Base-by-base conservation (phyloP, 2,329 filamentous ascomycete genomes). In the Fusarium neocosmosporiellum region DNA sequence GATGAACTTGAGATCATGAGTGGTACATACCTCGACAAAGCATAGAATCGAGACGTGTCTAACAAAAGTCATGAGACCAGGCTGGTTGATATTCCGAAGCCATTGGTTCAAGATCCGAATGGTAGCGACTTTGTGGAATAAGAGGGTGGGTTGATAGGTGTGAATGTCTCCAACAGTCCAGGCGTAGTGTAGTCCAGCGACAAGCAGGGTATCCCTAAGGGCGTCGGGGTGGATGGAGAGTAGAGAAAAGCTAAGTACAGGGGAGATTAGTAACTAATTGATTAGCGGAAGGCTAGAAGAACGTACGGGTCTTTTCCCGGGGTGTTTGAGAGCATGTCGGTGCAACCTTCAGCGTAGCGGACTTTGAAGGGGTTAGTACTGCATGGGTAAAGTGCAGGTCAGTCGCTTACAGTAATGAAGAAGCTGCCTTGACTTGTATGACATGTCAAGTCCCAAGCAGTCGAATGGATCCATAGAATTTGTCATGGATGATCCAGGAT, bases 371-470 rank as follows among this genome's bases (percentile, higher is more conserved):
- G 27, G 2, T 43, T 10, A 48, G 5, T 22, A 7, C 11, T 31
- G 1, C 9, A 20, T 20, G 14, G 27, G 2, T 5, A 7, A 5
- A 8, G 20, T 20, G 18, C 10, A 4, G 1, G 2, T 43, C 24
- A 10, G n/a, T 13, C 11, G 66, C 67, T 63, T 24, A 77, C 76
- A 78, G 6, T 78, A 78, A 39, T 77, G 64, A 3, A 78, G 65
- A 0, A 78, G 36, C 6, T 78, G 68, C 4, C 65, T 76, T 7
- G 76, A 78, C 10, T 71, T 74, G 6, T 73, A 66, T 3, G 76
- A 71, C 76, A 78, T 77, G 3, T 70, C 59, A 11, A 78, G 43
- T 1, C 73, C 69, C 11, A 77, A 39, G 2, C 66, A 69, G 16
- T 74, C 76, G 10, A 77, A 77, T 0, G 71, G 68, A 7, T 72